phyloP scores from a whole-genome alignment of 2,329 filamentous ascomycete species.

The Colletotrichum truncatum region DNA sequence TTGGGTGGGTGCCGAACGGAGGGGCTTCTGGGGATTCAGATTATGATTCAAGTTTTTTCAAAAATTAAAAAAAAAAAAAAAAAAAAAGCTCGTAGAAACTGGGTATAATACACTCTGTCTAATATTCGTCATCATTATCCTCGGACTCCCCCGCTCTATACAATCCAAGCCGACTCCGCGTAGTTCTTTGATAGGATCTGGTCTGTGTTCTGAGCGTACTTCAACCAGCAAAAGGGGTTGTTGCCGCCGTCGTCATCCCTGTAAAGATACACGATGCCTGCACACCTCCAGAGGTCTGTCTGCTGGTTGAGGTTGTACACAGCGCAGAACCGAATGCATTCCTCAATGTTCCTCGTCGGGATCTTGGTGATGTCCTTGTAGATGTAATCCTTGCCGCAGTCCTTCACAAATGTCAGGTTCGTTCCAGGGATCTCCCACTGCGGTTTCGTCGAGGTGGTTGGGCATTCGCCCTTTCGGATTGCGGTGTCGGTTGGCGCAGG shows the following conservation, averaged over 20 bases:
- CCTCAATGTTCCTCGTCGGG: constrained; percentile 21
- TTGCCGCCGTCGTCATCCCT: constrained; percentile 13
- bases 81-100: no score
- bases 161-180: constrained; percentile 21
- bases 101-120: constrained; percentile 1
- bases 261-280: constrained; percentile 16
- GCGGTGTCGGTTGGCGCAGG: constrained; percentile 19
- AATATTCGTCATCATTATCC: background rate
- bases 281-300: constrained; percentile 15
- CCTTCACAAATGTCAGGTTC: constrained; percentile 25
- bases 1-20: no score
- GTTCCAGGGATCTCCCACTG: constrained; percentile 20
- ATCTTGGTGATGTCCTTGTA: constrained; percentile 24
- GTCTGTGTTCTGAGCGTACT: constrained; percentile 23
- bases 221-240: constrained; percentile 20
- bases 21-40: no score
- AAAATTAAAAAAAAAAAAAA: no score
- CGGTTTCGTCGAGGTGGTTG: background rate
- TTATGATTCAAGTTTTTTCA: background rate
- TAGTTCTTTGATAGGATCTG: constrained; percentile 11
- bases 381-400: constrained; percentile 22
- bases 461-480: constrained; percentile 14
- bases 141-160: background rate
- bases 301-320: constrained; percentile 20
- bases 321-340: constrained; percentile 23